phyloP scores from a whole-genome alignment of 257 asterid genomes.

The Solanum lignicaule region DNA sequence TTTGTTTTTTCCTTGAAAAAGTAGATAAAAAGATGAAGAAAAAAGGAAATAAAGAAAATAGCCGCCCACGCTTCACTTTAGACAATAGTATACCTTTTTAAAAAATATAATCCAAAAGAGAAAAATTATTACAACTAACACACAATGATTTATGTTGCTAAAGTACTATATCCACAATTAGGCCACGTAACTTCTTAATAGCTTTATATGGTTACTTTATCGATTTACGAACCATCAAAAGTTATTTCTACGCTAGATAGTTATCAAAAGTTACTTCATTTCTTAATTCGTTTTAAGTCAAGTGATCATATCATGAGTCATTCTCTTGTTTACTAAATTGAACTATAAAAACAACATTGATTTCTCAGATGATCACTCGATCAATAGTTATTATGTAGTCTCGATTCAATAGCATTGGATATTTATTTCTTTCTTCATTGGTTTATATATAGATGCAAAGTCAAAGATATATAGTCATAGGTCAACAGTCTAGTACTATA shows the following conservation, averaged over 20 bases:
- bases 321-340: not conserved
- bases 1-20: not conserved
- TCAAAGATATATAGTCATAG: not conserved
- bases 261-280: fast-evolving
- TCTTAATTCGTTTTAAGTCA: not conserved
- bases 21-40: not conserved
- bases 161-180: not conserved
- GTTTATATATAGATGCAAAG: not conserved
- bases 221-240: too few relatives aligned
- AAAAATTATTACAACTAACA: not conserved
- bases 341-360: fast-evolving
- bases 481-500: not conserved
- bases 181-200: not conserved
- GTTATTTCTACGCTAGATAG: too few relatives aligned
- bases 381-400: not conserved
- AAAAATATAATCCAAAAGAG: not conserved
- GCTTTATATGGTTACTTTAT: not conserved
- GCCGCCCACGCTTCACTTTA: not conserved
- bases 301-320: too few relatives aligned
- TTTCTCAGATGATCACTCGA: fast-evolving
- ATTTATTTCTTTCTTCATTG: not conserved
- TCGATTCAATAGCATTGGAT: not conserved
- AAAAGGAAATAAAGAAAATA: not conserved
- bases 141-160: not conserved
- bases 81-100: not conserved